A percentile compares a stretch with the other conserved stretches of the same genome.
Evolutionary conservation across 2,329 filamentous ascomycete species (phyloP).

Genomic region (Diaporthe citriasiana): DNA sequence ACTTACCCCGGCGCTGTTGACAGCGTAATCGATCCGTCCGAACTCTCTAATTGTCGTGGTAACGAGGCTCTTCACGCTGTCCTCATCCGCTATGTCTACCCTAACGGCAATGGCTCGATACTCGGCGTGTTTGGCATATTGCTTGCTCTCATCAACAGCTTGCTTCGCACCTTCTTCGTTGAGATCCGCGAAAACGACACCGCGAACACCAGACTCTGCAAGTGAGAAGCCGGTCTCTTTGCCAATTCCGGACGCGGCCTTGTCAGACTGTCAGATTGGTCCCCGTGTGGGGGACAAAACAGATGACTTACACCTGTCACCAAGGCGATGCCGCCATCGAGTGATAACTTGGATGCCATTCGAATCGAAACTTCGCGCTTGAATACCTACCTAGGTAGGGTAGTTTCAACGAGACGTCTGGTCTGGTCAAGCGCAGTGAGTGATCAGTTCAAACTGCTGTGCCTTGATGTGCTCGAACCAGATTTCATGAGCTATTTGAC

Average conservation of each 20-base stretch:
- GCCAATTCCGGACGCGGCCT: slow-evolving; percentile 35
- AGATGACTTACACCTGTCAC: slow-evolving; percentile 21
- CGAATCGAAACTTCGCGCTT: not conserved
- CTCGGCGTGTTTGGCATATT: not conserved
- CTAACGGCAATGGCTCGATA: slow-evolving; percentile 11
- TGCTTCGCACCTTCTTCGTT: slow-evolving; percentile 26
- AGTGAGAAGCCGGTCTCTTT: slow-evolving; percentile 30
- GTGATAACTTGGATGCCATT: slow-evolving; percentile 9
- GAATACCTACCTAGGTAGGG: too few relatives aligned
- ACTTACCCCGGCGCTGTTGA: slow-evolving; percentile 36
- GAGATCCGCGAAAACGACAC: slow-evolving; percentile 35
- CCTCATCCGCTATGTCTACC: slow-evolving; percentile 3
- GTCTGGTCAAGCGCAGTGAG: too few relatives aligned
- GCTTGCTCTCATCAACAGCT: slow-evolving; percentile 30
- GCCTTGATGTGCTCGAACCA: not conserved
- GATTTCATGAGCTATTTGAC: not conserved
- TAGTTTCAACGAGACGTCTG: not conserved
- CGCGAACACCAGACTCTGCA: slow-evolving; percentile 30
- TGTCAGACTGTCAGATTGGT: not conserved
- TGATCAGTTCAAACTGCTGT: not conserved
- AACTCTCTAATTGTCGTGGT: not conserved
- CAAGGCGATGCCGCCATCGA: slow-evolving; percentile 26
- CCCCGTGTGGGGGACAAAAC: not conserved
- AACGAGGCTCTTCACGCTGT: slow-evolving; percentile 11
- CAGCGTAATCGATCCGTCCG: slow-evolving; percentile 31